These are phyloP conservation scores for Cryptosporidium parvum DNA, from an alignment of 169 alveolate genomes.

Conservation along the genomic window DNA sequence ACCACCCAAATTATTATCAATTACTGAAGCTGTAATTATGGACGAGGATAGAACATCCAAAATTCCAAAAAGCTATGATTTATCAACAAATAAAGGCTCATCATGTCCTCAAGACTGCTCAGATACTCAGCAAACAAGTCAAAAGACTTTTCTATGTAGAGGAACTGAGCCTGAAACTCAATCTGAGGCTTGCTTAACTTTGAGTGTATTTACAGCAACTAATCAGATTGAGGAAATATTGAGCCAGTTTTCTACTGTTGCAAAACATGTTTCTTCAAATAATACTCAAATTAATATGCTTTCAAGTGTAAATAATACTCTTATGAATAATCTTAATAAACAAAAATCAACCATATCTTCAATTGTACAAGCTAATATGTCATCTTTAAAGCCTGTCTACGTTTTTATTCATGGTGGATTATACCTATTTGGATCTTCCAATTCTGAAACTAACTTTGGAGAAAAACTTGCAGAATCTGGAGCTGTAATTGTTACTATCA, in stretches of 20 bases:
- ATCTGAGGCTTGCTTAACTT: slow-evolving; percentile 63
- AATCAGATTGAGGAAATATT: slow-evolving; percentile 51
- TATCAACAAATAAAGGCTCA: slow-evolving; percentile 65
- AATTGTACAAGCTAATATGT: slow-evolving; percentile 20
- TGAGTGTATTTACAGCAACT: slow-evolving; percentile 41
- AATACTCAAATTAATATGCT: slow-evolving; percentile 36
- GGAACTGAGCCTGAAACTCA: slow-evolving; percentile 71
- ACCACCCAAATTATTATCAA: slow-evolving; percentile 46
- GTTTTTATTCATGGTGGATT: slow-evolving; percentile 70
- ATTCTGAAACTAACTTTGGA: slow-evolving; percentile 47
- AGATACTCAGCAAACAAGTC: slow-evolving; percentile 46
- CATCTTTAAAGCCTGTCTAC: slow-evolving; percentile 40
- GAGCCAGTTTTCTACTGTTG: slow-evolving; percentile 31
- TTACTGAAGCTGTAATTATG: slow-evolving; percentile 68
- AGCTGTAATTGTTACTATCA: slow-evolving; percentile 77
- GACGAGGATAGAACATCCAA: slow-evolving; percentile 38
- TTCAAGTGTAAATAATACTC: slow-evolving; percentile 27
- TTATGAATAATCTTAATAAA: slow-evolving; percentile 26
- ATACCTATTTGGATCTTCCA: slow-evolving; percentile 62
- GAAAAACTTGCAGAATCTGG: slow-evolving; percentile 75
- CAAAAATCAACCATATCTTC: slow-evolving; percentile 58
- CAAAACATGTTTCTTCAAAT: slow-evolving; percentile 43
- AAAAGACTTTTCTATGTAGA: slow-evolving; percentile 63
- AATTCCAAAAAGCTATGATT: slow-evolving; percentile 55
- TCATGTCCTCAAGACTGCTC: slow-evolving; percentile 71